Conservation (phyloP, 2,329 filamentous ascomycete species). For the Venturia asperata region DNA sequence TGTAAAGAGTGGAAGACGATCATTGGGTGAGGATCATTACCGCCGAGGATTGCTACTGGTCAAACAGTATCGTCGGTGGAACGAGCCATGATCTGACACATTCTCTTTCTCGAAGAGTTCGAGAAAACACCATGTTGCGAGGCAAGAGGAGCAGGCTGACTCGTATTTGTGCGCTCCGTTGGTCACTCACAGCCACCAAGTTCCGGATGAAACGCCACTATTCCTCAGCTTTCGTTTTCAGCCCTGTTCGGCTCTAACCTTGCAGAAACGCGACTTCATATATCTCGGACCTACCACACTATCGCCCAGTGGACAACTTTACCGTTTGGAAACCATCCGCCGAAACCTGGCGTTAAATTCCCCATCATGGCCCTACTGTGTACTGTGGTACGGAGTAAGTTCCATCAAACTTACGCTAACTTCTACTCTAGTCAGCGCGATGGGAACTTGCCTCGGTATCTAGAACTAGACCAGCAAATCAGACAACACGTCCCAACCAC, state of each 20-base stretch:
- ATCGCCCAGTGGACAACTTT: not conserved
- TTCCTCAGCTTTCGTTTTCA: not conserved
- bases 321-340: not conserved
- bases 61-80: not conserved
- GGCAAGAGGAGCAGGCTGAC: not conserved
- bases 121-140: not conserved
- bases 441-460: not conserved
- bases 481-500: not conserved
- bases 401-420: not conserved
- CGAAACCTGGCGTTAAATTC: not conserved
- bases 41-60: not conserved
- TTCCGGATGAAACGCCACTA: slow-evolving; percentile 4
- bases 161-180: not conserved
- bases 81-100: not conserved
- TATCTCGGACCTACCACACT: not conserved
- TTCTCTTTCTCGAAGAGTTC: not conserved
- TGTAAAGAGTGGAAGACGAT: not conserved
- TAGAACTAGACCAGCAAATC: not conserved
- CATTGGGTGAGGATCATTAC: not conserved
- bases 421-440: not conserved
- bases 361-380: not conserved
- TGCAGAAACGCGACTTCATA: not conserved
- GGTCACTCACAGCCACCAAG: not conserved
- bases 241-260: not conserved
- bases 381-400: not conserved